Conservation (phyloP, 2,329 filamentous ascomycete species). For the Rhynchosporium agropyri region DNA sequence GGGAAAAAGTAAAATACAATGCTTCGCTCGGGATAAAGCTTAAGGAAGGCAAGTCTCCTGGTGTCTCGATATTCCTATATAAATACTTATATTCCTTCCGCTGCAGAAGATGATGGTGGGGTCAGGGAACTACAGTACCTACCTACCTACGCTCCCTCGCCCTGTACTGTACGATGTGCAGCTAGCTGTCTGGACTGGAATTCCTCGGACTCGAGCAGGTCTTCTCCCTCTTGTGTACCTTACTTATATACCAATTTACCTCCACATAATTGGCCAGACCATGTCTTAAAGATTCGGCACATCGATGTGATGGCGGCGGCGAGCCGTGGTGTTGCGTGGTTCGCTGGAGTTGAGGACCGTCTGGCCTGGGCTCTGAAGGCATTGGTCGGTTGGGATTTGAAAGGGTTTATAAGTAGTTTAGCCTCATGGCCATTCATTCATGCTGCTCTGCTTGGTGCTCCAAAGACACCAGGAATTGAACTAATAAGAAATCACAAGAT, state of each 20-base stretch:
- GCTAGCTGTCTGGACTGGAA: too few species aligned
- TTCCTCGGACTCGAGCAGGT: too few species aligned
- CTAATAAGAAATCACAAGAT: background rate
- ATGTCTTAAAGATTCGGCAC: background rate
- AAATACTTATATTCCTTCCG: too few species aligned
- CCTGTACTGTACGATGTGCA: too few species aligned
- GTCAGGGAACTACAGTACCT: too few species aligned
- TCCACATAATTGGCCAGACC: background rate
- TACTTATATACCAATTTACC: background rate
- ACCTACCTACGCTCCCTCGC: too few species aligned
- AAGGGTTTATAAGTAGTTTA: background rate
- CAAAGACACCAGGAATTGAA: background rate
- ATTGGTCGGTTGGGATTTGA: background rate
- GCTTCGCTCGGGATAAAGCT: too few species aligned
- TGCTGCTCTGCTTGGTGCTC: background rate
- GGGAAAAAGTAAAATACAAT: too few species aligned
- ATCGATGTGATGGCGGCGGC: slow-evolving; percentile 9
- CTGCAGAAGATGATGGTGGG: too few species aligned
- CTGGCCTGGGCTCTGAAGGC: background rate
- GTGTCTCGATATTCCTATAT: too few species aligned
- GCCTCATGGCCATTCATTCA: background rate
- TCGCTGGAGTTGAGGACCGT: slow-evolving; percentile 4
- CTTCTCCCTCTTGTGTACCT: background rate
- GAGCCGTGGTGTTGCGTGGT: background rate
- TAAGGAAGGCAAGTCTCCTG: too few species aligned